phyloP scores from a whole-genome alignment of 768 basidiomycete genomes.

The Hericium alpestre region DNA sequence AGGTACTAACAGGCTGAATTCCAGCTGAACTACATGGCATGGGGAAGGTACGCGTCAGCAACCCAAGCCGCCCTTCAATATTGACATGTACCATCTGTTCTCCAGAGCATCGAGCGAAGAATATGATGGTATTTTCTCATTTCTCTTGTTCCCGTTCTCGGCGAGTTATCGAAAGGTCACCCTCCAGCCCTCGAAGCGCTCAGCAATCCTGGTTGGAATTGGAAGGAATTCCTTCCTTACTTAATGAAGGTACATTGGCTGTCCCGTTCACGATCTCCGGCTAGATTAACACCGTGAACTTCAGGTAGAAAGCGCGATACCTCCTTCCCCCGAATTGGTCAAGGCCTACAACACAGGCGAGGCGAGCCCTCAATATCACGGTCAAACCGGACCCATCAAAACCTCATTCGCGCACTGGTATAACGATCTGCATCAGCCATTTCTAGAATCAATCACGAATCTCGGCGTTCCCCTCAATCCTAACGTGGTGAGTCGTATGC shows the following conservation, averaged over 20 bases:
- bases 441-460: neutral
- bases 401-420: neutral
- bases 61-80: neutral
- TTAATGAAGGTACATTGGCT: neutral
- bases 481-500: neutral
- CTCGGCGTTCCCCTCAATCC: neutral
- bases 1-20: no score
- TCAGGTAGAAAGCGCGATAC: neutral
- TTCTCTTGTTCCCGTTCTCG: no score
- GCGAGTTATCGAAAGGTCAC: no score
- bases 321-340: neutral
- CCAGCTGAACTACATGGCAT: neutral
- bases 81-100: neutral
- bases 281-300: no score
- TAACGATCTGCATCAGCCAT: neutral
- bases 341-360: neutral
- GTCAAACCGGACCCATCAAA: neutral
- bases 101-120: neutral
- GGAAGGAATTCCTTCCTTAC: neutral
- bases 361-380: neutral
- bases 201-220: neutral
- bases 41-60: neutral
- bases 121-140: neutral
- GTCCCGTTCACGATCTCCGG: neutral
- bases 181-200: neutral